Percentiles rank a stretch among this genome's conserved stretches.
Conservation (phyloP, 2,329 filamentous ascomycete species). For the Neonectria punicea region DNA sequence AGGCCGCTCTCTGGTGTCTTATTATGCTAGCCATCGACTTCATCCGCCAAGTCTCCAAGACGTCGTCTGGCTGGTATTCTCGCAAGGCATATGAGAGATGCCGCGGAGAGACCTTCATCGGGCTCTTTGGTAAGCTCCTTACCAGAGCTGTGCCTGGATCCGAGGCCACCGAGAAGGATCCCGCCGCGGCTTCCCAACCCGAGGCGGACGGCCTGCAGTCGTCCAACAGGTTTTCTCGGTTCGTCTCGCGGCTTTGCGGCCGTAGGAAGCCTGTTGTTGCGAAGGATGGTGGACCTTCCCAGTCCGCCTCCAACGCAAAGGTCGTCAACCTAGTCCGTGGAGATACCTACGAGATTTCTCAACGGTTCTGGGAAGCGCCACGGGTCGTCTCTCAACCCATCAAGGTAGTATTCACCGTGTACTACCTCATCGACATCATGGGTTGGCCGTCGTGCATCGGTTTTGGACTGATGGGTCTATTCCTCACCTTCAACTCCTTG, state of each 20-base stretch:
- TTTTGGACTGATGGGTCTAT: slow-evolving; percentile 73
- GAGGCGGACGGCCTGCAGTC: neutral
- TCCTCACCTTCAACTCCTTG: slow-evolving; percentile 75
- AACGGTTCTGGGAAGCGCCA: slow-evolving; percentile 89
- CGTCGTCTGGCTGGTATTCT: slow-evolving; percentile 76
- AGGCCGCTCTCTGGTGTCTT: slow-evolving; percentile 51
- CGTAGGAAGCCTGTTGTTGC: slow-evolving; percentile 28
- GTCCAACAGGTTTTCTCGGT: slow-evolving; percentile 17
- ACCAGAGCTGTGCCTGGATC: slow-evolving; percentile 53
- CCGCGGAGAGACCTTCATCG: slow-evolving; percentile 71
- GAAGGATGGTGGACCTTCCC: slow-evolving; percentile 43
- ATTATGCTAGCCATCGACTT: slow-evolving; percentile 50
- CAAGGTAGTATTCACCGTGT: slow-evolving; percentile 75
- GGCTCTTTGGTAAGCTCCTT: slow-evolving; percentile 51
- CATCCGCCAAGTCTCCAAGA: slow-evolving; percentile 49
- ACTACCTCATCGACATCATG: slow-evolving; percentile 76
- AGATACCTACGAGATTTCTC: slow-evolving; percentile 84
- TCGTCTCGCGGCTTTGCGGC: slow-evolving; percentile 36
- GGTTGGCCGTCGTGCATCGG: slow-evolving; percentile 83
- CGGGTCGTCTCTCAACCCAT: slow-evolving; percentile 80
- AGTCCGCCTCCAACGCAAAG: slow-evolving; percentile 84
- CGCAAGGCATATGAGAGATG: slow-evolving; percentile 85
- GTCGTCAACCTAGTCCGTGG: slow-evolving; percentile 88
- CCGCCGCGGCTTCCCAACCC: neutral
- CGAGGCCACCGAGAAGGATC: slow-evolving; percentile 50